A percentile compares a stretch with the other conserved stretches of the same genome.
These are phyloP conservation scores for Melampsora larici-populina DNA, from an alignment of 1,284 basidiomycete genomes.

Conservation along the genomic window DNA sequence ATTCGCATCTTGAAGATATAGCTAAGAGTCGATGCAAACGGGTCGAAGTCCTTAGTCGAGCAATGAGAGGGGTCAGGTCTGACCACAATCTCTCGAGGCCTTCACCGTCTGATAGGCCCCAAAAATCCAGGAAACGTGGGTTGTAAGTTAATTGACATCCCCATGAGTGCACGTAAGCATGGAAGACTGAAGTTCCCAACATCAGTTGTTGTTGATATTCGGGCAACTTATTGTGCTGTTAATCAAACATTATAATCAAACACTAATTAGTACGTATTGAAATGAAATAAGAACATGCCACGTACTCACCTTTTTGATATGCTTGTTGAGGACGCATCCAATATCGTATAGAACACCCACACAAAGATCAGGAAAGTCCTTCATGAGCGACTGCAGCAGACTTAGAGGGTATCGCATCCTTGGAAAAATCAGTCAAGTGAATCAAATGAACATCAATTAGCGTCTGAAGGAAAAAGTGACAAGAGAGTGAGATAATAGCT, in stretches of 20 bases:
- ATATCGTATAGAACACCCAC: conserved; percentile 10
- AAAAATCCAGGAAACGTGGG: no score
- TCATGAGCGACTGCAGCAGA: not conserved
- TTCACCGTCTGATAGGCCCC: no score
- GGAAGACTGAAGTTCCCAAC: no score
- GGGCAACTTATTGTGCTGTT: not conserved
- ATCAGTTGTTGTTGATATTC: not conserved
- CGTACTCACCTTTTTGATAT: conserved; percentile 27
- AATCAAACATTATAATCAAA: not conserved
- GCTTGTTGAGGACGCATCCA: conserved; percentile 7
- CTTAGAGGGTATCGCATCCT: conserved; percentile 7
- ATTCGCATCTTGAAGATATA: no score
- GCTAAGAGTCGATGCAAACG: conserved; percentile 9
- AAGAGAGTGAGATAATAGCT: not conserved
- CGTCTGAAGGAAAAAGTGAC: not conserved
- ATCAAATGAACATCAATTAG: conserved; percentile 1
- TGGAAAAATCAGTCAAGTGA: not conserved
- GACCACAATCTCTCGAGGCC: no score
- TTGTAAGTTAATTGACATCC: no score
- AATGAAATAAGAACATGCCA: not conserved
- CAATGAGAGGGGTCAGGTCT: not conserved
- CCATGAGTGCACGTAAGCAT: no score
- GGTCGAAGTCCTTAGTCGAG: conserved; percentile 1
- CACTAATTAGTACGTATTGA: not conserved
- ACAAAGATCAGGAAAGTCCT: not conserved